Percentiles rank a stretch among this genome's conserved stretches.
These are phyloP conservation scores for Hypoxylon cercidicola DNA, from an alignment of 495 filamentous ascomycete genomes.

Conservation along the genomic window DNA sequence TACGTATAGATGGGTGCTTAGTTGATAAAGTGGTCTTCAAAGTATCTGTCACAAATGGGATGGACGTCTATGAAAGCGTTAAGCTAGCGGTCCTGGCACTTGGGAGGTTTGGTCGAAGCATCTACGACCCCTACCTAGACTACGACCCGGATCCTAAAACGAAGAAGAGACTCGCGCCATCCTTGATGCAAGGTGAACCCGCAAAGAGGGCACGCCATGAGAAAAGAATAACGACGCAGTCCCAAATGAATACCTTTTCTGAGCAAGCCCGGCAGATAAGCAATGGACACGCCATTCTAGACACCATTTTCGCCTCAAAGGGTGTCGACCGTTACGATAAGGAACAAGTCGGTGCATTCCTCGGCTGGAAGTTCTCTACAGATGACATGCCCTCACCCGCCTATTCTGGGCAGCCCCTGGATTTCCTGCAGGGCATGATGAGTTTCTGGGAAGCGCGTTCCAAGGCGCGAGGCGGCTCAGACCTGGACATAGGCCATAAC, in stretches of 20 bases:
- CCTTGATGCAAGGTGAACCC: too few relatives aligned
- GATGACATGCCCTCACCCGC: neutral
- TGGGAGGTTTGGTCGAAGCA: neutral
- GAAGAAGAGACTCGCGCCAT: too few relatives aligned
- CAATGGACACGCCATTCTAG: neutral
- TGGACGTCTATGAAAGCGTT: slow-evolving; percentile 1
- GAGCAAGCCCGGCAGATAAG: neutral
- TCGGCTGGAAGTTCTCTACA: slow-evolving; percentile 1
- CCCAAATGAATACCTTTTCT: too few relatives aligned
- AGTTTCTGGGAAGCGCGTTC: neutral
- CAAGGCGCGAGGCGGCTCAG: neutral
- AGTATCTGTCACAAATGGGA: neutral
- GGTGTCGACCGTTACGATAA: neutral
- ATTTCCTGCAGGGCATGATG: neutral
- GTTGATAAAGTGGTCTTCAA: slow-evolving; percentile 6
- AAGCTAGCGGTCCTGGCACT: neutral
- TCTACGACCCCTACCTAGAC: neutral
- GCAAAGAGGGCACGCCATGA: too few relatives aligned
- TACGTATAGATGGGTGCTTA: slow-evolving; percentile 2
- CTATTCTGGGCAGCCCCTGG: neutral
- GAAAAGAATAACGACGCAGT: too few relatives aligned
- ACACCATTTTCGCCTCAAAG: neutral
- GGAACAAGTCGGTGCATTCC: neutral
- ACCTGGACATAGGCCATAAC: slow-evolving; percentile 1
- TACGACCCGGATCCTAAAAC: neutral